Base-by-base conservation (phyloP, 2,329 filamentous ascomycete species). In the Dryadomyces quercivorus region DNA sequence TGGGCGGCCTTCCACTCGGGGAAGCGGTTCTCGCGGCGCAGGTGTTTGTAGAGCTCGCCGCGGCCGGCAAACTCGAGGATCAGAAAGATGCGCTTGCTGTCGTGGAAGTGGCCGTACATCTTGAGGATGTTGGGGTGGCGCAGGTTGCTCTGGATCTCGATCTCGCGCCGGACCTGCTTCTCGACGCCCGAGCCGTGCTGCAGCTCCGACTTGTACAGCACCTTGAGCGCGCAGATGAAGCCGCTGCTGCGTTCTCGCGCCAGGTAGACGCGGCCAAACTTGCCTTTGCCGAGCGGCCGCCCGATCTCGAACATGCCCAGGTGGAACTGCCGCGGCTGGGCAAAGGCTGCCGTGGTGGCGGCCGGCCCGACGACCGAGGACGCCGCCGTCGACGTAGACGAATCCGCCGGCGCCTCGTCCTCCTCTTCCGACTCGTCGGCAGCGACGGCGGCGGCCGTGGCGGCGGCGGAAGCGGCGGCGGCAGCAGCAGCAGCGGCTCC, bases 281-380 rank as follows among this genome's bases (percentile, higher is more conserved):
- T 94, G 59, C 88, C 88, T 71, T 93, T 93, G 53, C 88, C 88
- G 3, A 94, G 74, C 1, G 88, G 87, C 61, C 88, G 86, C 43
- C 88, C 88, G 60, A 94, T 95, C 68, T 95, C 90, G 67, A 95
- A 95, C 88, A 94, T 94, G 69, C 88, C 87, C 4, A 95, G 80
- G 66, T 95, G 88, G 70, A 91, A 91, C 61, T 89, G 70, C 62
- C 81, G 83, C 46, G 77, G 77, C 20, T 72, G 55, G 4, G 55
- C 31, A 22, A 52, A 38, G 36, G 50, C 18, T 10, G 51, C 21
- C 16, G 50, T 21, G n/a, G 26, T 26, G 55, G 59, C 63, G 42
- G 81, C 76, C 63, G 84, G 80, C 50, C 84, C 76, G 56, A 77
- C 72, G 20, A 42, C 49, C 0, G 54, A 84, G 68, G 9, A 74